Evolutionary conservation across 768 basidiomycete genomes (phyloP), one percentile per base, ranked within the genome.

Genomic region (Russula sp.): DNA sequence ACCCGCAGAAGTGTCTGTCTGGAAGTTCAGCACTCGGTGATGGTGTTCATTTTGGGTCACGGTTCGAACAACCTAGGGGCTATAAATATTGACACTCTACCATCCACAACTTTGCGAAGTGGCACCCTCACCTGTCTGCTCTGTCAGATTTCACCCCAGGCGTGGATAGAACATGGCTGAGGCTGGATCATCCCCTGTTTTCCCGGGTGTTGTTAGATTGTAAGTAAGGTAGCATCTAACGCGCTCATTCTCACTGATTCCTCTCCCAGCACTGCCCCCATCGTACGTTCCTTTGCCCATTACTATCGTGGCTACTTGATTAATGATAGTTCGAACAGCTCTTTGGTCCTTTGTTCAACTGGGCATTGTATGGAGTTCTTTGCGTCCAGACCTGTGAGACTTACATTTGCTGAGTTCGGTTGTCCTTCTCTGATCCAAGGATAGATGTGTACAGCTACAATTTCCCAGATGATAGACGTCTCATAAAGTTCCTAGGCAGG

Each of bases 361-460:
- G 50, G 50, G 31, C 31, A 4, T n/a, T 51, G 16, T 51, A 51
- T 16, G 50, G 50, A 14, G 50, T 51, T 51, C 50, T 51, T 31
- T 51, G 14, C 8, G 50, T 51, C 16, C 50, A 51, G 47, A 42
- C 31, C n/a, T 62, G 61, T 62, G n/a, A 44, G 47, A 7, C 4
- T 14, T 20, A 11, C 18, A 32, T 13, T 11, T 31, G 5, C 42
- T 9, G 2, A 10, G 16, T 22, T 20, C 37, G 32, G 18, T 13
- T 6, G 7, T 20, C 31, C 45, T 20, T 18, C 32, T 35, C 10
- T 10, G 37, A 44, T 10, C 22, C 31, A 14, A 14, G 31, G 4
- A 8, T 44, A 61, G 59, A 64, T 7, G 53, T 64, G 18, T 64
- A 61, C 37, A 55, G 59, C 42, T 64, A 61, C 47, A 54, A 64